These are phyloP conservation scores for Plasmodium gonderi DNA, from an alignment of 169 alveolate genomes.

Conservation along the genomic window DNA sequence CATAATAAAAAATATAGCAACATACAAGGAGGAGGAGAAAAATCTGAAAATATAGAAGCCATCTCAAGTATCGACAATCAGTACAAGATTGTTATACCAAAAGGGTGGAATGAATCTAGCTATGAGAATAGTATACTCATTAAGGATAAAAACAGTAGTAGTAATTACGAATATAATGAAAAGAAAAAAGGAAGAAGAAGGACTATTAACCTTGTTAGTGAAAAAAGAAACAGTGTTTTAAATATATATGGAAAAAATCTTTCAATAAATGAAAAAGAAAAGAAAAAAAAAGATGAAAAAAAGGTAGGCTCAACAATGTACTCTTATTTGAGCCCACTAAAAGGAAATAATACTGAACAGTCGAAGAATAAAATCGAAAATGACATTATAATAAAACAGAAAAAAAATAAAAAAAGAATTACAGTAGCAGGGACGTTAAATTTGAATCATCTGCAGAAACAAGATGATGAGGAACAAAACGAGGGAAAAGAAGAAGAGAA, in stretches of 20 bases:
- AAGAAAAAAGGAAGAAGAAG: neutral
- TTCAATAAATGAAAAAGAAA: neutral
- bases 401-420: conserved; percentile 5
- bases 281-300: neutral
- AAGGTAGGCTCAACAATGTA: conserved; percentile 6
- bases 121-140: neutral
- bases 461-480: conserved; percentile 1
- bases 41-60: neutral
- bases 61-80: neutral
- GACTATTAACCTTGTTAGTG: neutral
- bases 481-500: neutral
- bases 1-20: neutral
- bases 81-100: conserved; percentile 8
- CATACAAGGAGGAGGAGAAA: neutral
- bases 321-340: conserved; percentile 22
- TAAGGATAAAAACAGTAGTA: neutral
- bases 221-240: neutral
- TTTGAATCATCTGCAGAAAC: conserved; percentile 9
- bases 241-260: neutral
- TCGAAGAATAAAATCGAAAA: neutral
- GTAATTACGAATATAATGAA: neutral
- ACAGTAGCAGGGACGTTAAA: conserved; percentile 39
- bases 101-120: neutral
- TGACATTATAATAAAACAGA: neutral
- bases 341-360: neutral